Percentiles rank a stretch among this genome's conserved stretches.
phyloP scores from a whole-genome alignment of 306 rosid species.

The Macrotyloma uniflorum region DNA sequence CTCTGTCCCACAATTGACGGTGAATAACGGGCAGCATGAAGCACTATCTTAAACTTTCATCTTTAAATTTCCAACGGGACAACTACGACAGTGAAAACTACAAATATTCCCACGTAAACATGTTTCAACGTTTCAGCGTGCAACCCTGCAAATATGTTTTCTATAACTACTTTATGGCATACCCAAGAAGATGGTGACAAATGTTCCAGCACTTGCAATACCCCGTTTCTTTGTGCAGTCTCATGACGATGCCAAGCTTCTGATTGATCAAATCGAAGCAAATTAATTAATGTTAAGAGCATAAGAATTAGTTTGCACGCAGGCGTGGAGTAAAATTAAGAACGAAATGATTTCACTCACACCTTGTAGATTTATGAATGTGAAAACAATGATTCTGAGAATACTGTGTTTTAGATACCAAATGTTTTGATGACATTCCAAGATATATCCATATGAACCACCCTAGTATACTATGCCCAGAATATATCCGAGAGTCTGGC shows the following conservation, averaged over 20 bases:
- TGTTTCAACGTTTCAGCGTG: slow-evolving; percentile 47
- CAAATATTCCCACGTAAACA: slow-evolving; percentile 50
- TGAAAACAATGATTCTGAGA: slow-evolving; percentile 49
- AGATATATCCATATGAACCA: slow-evolving; percentile 50
- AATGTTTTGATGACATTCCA: slow-evolving; percentile 35
- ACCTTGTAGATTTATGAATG: slow-evolving; percentile 56
- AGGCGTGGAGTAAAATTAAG: too few species aligned
- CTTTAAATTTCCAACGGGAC: slow-evolving; percentile 44
- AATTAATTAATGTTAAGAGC: background rate
- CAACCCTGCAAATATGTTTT: slow-evolving; percentile 51
- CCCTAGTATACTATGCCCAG: slow-evolving; percentile 58
- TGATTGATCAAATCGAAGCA: slow-evolving; percentile 16
- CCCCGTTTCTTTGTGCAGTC: slow-evolving; percentile 31
- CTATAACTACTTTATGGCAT: slow-evolving; percentile 43
- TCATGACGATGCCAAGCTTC: slow-evolving; percentile 52
- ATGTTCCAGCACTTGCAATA: slow-evolving; percentile 42
- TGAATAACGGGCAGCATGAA: background rate
- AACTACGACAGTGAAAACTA: slow-evolving; percentile 37
- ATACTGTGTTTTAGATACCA: slow-evolving; percentile 32
- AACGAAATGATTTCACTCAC: background rate
- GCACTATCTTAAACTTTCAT: slow-evolving; percentile 33
- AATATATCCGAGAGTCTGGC: slow-evolving; percentile 54
- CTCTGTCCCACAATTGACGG: background rate
- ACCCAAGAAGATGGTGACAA: slow-evolving; percentile 38
- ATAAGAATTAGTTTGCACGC: background rate